Percentiles rank a stretch among this genome's conserved stretches.
Conservation (phyloP, 2,329 filamentous ascomycete genomes). For the Paramyrothecium roridum region DNA sequence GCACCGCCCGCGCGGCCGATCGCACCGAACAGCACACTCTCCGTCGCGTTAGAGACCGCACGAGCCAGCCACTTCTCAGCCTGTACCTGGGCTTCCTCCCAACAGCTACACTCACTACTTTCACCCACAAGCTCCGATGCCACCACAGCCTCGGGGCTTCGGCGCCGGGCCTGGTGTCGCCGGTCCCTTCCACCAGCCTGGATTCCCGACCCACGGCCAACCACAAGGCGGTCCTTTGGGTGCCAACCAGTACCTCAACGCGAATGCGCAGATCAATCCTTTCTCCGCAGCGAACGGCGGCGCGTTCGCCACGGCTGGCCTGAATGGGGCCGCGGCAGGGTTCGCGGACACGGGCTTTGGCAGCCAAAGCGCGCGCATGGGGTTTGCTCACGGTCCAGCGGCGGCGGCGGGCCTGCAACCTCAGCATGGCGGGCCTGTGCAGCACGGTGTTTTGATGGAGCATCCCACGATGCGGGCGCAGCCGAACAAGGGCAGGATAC, state of each 20-base stretch:
- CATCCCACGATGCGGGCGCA: slow-evolving; percentile 39
- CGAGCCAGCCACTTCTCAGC: not conserved
- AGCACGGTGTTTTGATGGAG: slow-evolving; percentile 38
- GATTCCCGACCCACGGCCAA: slow-evolving; percentile 51
- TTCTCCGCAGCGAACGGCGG: slow-evolving; percentile 57
- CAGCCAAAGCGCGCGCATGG: slow-evolving; percentile 83
- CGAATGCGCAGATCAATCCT: slow-evolving; percentile 65
- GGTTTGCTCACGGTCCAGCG: slow-evolving; percentile 64
- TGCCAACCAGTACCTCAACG: slow-evolving; percentile 69
- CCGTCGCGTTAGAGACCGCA: slow-evolving; percentile 24
- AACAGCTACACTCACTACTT: not conserved
- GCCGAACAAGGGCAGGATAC: slow-evolving; percentile 78
- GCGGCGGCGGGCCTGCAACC: slow-evolving; percentile 62
- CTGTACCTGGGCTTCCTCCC: not conserved
- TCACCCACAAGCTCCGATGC: slow-evolving; percentile 21
- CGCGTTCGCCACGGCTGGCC: slow-evolving; percentile 55
- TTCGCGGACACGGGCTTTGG: slow-evolving; percentile 71
- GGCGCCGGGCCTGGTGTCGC: slow-evolving; percentile 32
- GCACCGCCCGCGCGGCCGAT: slow-evolving; percentile 10
- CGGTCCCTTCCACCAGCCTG: slow-evolving; percentile 40
- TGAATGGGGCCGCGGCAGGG: slow-evolving; percentile 54
- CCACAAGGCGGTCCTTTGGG: slow-evolving; percentile 52
- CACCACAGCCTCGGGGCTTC: slow-evolving; percentile 35
- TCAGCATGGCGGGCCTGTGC: slow-evolving; percentile 44
- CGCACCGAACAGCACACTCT: slow-evolving; percentile 5